These are phyloP conservation scores for Fusarium sp. DNA, from an alignment of 2,329 filamentous ascomycete species.

Conservation along the genomic window DNA sequence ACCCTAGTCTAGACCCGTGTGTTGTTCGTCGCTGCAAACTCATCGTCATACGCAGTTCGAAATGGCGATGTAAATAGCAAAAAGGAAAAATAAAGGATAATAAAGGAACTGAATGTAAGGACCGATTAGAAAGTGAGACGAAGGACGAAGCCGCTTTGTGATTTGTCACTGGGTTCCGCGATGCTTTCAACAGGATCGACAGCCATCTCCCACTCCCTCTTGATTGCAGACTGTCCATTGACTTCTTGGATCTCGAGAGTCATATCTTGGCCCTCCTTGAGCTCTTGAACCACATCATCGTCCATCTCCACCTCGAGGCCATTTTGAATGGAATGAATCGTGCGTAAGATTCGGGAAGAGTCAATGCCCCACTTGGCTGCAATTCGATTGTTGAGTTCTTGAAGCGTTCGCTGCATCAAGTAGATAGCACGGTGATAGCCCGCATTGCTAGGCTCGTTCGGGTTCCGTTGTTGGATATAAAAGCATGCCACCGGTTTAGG, in stretches of 20 bases:
- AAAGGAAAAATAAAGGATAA: background rate
- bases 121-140: slow-evolving; percentile 59
- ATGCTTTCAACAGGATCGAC: slow-evolving; percentile 59
- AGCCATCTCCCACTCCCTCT: slow-evolving; percentile 72
- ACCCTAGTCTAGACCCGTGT: slow-evolving; percentile 42
- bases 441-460: slow-evolving; percentile 62
- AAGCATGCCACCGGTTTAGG: slow-evolving; percentile 87
- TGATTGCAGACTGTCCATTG: slow-evolving; percentile 53
- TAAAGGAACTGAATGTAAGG: background rate
- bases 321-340: slow-evolving; percentile 77
- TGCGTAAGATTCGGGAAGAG: slow-evolving; percentile 74
- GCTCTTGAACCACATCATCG: slow-evolving; percentile 85
- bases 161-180: slow-evolving; percentile 29
- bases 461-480: slow-evolving; percentile 74
- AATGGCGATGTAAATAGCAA: slow-evolving; percentile 2
- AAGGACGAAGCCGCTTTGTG: slow-evolving; percentile 55
- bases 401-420: slow-evolving; percentile 78
- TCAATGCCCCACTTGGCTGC: slow-evolving; percentile 86
- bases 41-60: slow-evolving; percentile 12
- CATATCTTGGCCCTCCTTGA: slow-evolving; percentile 94
- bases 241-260: slow-evolving; percentile 72
- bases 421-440: slow-evolving; percentile 88
- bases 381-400: slow-evolving; percentile 78
- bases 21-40: slow-evolving; percentile 28
- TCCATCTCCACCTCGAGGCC: slow-evolving; percentile 89